Base-by-base conservation (phyloP, 1,284 basidiomycete species). In the Austroboletus rostrupii region DNA sequence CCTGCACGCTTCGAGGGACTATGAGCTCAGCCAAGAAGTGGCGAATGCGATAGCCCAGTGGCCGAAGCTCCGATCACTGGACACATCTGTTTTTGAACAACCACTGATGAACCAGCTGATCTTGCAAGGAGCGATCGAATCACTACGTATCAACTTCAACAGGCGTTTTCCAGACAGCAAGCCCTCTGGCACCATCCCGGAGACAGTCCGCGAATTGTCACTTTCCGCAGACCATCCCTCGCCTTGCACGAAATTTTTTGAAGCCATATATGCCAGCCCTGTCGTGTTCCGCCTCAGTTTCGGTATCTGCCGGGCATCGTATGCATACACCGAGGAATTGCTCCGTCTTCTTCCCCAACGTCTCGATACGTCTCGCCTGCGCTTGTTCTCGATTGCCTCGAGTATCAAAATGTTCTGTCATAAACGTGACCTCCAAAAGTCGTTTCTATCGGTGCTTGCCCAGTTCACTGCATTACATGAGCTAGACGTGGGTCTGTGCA, bases 401-500 rank as follows among this genome's bases (percentile, higher is more conserved):
- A 26, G 23, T 7, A 7, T n/a, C n/a, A n/a, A n/a, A n/a, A n/a
- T n/a, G n/a, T n/a, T n/a, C n/a, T n/a, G n/a, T n/a, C n/a, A n/a
- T n/a, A n/a, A n/a, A n/a, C n/a, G n/a, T n/a, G n/a, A n/a, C n/a
- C n/a, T n/a, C n/a, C n/a, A n/a, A n/a, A n/a, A 3, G 21, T 14
- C 40, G 17, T 32, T 47, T 10, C 3, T 55, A 21, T 35, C 48
- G 2, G 9, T 45, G n/a, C 39, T 62, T 40, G 12, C 14, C 19
- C 31, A 35, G 33, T 62, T 62, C 6, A 49, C 32, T 0, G 48
- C 48, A 14, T 3, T 59, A 20, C 50, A 16, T 16, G 54, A 59
- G 28, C 48, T 58, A 2, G 54, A 61, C 13, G 13, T 58, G 17
- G 57, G 61, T 5, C 26, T 58, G 1, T 54, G 35, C 16, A 50